Evolutionary conservation across 2,329 filamentous ascomycete species (phyloP).

Genomic region (Aspergillus proliferans): DNA sequence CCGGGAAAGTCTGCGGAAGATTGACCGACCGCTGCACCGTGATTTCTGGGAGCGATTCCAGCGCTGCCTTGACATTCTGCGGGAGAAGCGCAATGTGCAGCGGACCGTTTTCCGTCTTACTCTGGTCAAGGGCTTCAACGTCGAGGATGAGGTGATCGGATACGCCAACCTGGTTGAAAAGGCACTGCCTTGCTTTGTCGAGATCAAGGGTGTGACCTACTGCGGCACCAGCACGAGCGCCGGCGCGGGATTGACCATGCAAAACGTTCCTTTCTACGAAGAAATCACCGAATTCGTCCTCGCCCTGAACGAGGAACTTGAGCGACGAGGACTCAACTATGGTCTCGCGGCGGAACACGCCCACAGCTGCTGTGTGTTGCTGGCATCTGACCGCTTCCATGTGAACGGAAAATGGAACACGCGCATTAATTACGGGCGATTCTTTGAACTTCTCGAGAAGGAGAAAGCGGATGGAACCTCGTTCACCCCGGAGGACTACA

Average conservation of each 20-base stretch:
- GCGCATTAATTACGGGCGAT: conserved; percentile 79
- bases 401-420: conserved; percentile 81
- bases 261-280: conserved; percentile 93
- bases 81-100: conserved; percentile 74
- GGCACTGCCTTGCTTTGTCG: conserved; percentile 83
- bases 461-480: conserved; percentile 50
- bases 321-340: conserved; percentile 66
- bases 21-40: conserved; percentile 85
- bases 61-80: conserved; percentile 80
- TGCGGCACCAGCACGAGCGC: conserved; percentile 84
- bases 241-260: conserved; percentile 86
- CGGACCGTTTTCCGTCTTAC: conserved; percentile 92
- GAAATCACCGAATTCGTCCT: conserved; percentile 80
- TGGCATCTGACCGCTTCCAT: conserved; percentile 75
- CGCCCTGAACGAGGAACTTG: conserved; percentile 64
- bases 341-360: conserved; percentile 93
- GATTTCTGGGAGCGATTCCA: conserved; percentile 98
- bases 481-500: conserved; percentile 86
- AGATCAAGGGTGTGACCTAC: conserved; percentile 95
- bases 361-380: conserved; percentile 85
- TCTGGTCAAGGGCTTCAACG: conserved; percentile 95
- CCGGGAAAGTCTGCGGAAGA: conserved; percentile 75
- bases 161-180: conserved; percentile 85
- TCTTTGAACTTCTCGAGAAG: conserved; percentile 77
- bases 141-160: conserved; percentile 84